A percentile compares a stretch with the other conserved stretches of the same genome.
Evolutionary conservation across 73 alveolate genomes (phyloP).

Genomic region (Durusdinium trenchii): DNA sequence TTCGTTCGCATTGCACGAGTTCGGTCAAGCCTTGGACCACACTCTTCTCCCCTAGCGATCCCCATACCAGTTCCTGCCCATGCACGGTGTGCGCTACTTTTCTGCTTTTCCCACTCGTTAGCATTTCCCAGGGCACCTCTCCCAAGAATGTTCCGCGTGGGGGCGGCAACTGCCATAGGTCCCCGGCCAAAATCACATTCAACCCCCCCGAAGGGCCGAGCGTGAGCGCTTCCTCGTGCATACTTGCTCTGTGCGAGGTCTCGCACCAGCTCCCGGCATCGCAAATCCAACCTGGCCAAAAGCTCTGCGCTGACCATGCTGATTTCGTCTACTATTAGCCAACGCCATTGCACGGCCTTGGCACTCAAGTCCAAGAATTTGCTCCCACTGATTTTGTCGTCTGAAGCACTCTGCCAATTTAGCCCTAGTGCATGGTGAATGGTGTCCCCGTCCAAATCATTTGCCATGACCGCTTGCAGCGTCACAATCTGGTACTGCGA

Average conservation of each 20-base stretch:
- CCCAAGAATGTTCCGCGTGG: conserved; percentile 10
- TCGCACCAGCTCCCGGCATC: too few relatives aligned
- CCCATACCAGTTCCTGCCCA: conserved; percentile 27
- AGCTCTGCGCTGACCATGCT: too few relatives aligned
- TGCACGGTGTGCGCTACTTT: neutral
- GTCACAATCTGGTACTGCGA: neutral
- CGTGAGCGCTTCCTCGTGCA: too few relatives aligned
- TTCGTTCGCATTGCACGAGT: neutral
- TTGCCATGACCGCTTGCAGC: neutral
- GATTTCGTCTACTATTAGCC: neutral
- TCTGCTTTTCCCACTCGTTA: neutral
- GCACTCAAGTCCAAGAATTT: neutral
- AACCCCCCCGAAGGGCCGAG: too few relatives aligned
- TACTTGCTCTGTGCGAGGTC: too few relatives aligned
- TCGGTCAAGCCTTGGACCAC: neutral
- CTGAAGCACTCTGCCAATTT: too few relatives aligned
- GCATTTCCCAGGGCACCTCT: conserved; percentile 7
- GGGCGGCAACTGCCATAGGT: conserved; percentile 39
- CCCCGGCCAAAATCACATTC: conserved; percentile 5
- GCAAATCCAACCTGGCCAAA: too few relatives aligned
- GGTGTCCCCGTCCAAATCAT: neutral
- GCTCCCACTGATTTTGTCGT: neutral
- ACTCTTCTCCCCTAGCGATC: neutral
- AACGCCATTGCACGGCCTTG: too few relatives aligned
- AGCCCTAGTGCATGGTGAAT: neutral